Conservation (phyloP, 495 filamentous ascomycete species). For the Penicillium subrubescens region DNA sequence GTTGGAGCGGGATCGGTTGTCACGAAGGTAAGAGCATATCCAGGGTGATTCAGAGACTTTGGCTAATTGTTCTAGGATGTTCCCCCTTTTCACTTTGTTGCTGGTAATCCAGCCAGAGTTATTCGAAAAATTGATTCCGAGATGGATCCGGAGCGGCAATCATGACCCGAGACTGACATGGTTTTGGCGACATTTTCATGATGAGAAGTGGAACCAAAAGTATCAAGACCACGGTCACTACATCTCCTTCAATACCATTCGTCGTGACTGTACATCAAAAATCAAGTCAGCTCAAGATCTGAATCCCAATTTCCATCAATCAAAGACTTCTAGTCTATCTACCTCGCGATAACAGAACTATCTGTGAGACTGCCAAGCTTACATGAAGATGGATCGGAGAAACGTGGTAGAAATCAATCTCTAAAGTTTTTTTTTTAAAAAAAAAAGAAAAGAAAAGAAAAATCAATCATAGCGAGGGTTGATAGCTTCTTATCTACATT, state of each 20-base stretch:
- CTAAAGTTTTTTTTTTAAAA: too few relatives aligned
- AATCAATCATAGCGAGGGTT: too few relatives aligned
- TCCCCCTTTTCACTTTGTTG: constrained; percentile 57
- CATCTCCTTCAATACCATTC: not conserved
- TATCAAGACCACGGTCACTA: not conserved
- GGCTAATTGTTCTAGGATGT: constrained; percentile 47
- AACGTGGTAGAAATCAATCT: too few relatives aligned
- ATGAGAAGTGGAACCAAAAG: not conserved
- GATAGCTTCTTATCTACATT: too few relatives aligned
- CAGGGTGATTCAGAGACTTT: not conserved
- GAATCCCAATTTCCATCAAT: not conserved
- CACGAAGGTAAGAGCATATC: constrained; percentile 63
- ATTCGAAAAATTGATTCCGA: constrained; percentile 38
- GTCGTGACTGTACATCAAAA: not conserved
- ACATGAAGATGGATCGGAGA: not conserved
- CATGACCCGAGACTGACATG: not conserved
- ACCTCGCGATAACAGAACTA: not conserved
- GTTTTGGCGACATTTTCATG: not conserved
- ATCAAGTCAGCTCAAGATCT: not conserved
- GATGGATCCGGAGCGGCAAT: constrained; percentile 12
- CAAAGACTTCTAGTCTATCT: not conserved
- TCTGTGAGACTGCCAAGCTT: too few relatives aligned
- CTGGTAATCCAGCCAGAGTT: constrained; percentile 64
- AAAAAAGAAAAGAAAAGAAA: too few relatives aligned
- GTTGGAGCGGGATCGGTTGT: constrained; percentile 83